These are phyloP conservation scores for Claviceps africana DNA, from an alignment of 2,329 filamentous ascomycete species.

Conservation along the genomic window DNA sequence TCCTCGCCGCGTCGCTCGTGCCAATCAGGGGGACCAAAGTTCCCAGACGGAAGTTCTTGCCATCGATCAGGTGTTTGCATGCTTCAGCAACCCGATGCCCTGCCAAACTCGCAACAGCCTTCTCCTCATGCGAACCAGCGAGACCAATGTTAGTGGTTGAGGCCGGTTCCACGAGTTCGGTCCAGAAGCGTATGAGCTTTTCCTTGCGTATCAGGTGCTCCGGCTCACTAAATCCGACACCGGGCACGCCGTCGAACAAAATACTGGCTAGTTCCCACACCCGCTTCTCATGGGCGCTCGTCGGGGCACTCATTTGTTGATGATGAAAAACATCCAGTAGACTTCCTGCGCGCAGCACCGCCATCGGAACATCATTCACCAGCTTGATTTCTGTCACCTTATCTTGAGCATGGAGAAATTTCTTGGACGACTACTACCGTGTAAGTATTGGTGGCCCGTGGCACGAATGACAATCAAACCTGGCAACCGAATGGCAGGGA, in stretches of 20 bases:
- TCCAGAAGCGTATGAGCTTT: conserved; percentile 53
- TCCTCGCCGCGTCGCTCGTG: conserved; percentile 51
- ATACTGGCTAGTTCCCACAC: conserved; percentile 81
- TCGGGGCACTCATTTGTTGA: conserved; percentile 27
- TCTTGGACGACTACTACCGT: conserved; percentile 34
- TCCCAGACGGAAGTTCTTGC: conserved; percentile 69
- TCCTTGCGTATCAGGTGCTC: conserved; percentile 37
- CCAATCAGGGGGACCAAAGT: conserved; percentile 75
- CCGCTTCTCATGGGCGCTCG: conserved; percentile 49
- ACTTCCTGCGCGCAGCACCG: conserved; percentile 27
- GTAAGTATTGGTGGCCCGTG: neutral
- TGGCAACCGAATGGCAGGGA: neutral
- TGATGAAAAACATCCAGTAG: conserved; percentile 27
- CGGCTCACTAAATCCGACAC: conserved; percentile 26
- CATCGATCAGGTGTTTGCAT: conserved; percentile 62
- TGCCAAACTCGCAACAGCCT: conserved; percentile 67
- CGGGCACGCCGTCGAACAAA: conserved; percentile 59
- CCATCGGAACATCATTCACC: conserved; percentile 45
- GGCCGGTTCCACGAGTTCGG: conserved; percentile 48
- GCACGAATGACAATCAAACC: neutral
- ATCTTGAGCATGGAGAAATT: conserved; percentile 41
- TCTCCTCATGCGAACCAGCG: conserved; percentile 59
- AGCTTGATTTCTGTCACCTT: conserved; percentile 38
- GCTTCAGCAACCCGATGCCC: conserved; percentile 70
- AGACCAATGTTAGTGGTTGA: conserved; percentile 41